phyloP scores from a whole-genome alignment of 169 alveolate genomes.

The Cryptosporidium andersoni region DNA sequence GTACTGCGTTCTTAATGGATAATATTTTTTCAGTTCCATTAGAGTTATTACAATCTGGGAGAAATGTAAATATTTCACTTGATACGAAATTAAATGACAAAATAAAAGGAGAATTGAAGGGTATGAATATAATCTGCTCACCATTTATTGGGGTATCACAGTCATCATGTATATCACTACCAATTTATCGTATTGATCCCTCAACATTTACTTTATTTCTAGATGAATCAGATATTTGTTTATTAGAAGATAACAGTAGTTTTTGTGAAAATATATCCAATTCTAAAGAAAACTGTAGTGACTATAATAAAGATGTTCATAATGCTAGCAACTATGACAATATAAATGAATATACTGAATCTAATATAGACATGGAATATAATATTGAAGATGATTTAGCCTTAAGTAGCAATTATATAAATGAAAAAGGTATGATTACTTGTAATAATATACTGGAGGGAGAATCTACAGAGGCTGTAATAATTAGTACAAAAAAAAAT shows the following conservation, averaged over 20 bases:
- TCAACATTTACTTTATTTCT: constrained; percentile 22
- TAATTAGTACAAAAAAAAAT: neutral
- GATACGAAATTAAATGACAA: constrained; percentile 1
- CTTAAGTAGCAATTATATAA: neutral
- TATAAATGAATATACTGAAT: neutral
- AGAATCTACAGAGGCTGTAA: neutral
- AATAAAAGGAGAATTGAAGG: neutral
- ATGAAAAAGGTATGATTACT: neutral
- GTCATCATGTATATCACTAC: constrained; percentile 17
- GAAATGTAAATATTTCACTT: constrained; percentile 12
- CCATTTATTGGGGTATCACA: constrained; percentile 46
- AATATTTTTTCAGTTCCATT: constrained; percentile 42
- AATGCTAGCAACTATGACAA: no score
- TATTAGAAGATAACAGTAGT: no score
- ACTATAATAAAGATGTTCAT: no score
- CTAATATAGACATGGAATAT: neutral
- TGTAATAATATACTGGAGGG: neutral
- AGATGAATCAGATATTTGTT: constrained; percentile 36
- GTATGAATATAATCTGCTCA: constrained; percentile 23
- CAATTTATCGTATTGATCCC: constrained; percentile 49
- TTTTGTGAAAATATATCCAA: no score
- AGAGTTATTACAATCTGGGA: constrained; percentile 53
- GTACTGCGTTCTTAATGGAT: constrained; percentile 37
- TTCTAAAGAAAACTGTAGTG: no score
- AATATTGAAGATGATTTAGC: neutral